These are phyloP conservation scores for Yamadazyma aaseri DNA, from an alignment of 1,139 yeast species.

Conservation along the genomic window DNA sequence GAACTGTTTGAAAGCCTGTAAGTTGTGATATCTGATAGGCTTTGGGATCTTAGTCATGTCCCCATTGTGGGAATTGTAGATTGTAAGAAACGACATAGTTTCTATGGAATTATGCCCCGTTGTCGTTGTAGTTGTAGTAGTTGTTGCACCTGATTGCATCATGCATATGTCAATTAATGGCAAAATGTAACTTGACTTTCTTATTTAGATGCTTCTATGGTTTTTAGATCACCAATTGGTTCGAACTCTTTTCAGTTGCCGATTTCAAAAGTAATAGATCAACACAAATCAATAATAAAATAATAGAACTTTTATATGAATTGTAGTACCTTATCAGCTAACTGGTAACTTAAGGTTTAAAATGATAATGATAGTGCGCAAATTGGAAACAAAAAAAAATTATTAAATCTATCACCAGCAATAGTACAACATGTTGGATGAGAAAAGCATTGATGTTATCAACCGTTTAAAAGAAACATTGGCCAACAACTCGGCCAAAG, in stretches of 20 bases:
- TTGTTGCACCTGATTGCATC: slow-evolving; percentile 8
- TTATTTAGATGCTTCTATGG: no score
- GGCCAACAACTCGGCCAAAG: slow-evolving; percentile 15
- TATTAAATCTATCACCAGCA: no score
- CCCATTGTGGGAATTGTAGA: slow-evolving; percentile 45
- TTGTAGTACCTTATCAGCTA: not conserved
- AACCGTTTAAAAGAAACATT: slow-evolving; percentile 41
- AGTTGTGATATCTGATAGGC: slow-evolving; percentile 41
- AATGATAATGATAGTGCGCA: not conserved
- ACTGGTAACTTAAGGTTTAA: not conserved
- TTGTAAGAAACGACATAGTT: slow-evolving; percentile 25
- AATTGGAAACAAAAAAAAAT: not conserved
- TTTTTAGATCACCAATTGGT: no score
- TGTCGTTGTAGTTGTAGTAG: slow-evolving; percentile 3
- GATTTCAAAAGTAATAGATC: no score
- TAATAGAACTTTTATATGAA: no score
- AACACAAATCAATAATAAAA: no score
- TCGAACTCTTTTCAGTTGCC: no score
- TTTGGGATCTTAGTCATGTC: slow-evolving; percentile 34
- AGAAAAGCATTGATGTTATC: slow-evolving; percentile 39
- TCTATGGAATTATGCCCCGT: slow-evolving; percentile 9
- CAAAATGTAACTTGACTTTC: no score
- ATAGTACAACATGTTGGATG: slow-evolving; percentile 37
- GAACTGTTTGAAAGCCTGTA: slow-evolving; percentile 46
- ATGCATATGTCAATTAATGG: not conserved